Percentiles rank a stretch among this genome's conserved stretches.
Conservation (phyloP, 139 green algal genomes). For the Coelastrella sp. region DNA sequence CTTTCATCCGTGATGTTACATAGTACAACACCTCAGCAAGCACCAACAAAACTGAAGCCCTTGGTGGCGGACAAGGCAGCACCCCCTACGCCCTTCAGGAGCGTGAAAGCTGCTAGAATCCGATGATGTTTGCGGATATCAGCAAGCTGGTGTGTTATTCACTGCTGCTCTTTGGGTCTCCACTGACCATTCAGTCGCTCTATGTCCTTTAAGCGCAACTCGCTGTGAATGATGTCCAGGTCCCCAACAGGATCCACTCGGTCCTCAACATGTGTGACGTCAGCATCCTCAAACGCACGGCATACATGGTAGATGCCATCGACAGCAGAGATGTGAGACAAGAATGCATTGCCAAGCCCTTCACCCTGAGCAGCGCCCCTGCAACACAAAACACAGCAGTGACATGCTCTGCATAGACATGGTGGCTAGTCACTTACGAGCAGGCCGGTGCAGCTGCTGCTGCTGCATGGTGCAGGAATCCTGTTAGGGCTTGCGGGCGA, state of each 20-base stretch:
- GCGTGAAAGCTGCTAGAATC: too few species aligned
- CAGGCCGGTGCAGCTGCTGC: neutral
- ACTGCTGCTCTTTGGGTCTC: neutral
- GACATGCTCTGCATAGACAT: too few species aligned
- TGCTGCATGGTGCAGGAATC: too few species aligned
- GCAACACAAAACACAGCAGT: slow-evolving; percentile 17
- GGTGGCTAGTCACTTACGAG: neutral
- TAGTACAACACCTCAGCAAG: too few species aligned
- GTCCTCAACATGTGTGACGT: slow-evolving; percentile 92
- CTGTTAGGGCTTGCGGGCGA: too few species aligned
- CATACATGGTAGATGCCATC: slow-evolving; percentile 99
- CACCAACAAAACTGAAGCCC: too few species aligned
- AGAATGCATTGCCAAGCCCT: slow-evolving; percentile 98
- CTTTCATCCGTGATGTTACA: too few species aligned
- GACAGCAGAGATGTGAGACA: slow-evolving; percentile 95
- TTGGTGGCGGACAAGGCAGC: too few species aligned
- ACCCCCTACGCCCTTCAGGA: too few species aligned
- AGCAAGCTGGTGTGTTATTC: neutral
- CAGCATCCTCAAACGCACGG: slow-evolving; percentile 93
- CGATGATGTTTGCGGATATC: too few species aligned
- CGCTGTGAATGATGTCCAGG: slow-evolving; percentile 96
- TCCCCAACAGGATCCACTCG: slow-evolving; percentile 96
- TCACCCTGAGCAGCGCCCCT: slow-evolving; percentile 83
- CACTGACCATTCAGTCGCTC: slow-evolving; percentile 67
- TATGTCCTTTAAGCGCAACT: slow-evolving; percentile 89